Evolutionary conservation across 2,329 filamentous ascomycete genomes (phyloP).

Genomic region (Botrytis galanthina): DNA sequence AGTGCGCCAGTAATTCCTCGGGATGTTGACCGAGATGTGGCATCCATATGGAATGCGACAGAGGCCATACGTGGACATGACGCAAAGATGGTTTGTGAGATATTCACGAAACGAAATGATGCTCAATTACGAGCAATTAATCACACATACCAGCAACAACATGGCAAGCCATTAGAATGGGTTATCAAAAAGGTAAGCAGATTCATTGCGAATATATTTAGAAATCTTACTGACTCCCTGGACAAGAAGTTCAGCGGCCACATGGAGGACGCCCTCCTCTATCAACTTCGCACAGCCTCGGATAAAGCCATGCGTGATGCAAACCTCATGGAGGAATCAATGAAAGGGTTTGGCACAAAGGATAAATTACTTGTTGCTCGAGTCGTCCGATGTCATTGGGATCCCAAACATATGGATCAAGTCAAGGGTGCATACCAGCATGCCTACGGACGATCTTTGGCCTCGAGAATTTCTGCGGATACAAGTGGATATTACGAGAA

Average conservation of each 20-base stretch:
- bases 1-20: conserved; percentile 69
- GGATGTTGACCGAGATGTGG: conserved; percentile 72
- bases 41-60: conserved; percentile 72
- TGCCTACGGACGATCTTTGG: conserved; percentile 65
- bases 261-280: conserved; percentile 81
- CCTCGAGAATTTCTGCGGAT: conserved; percentile 72
- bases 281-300: conserved; percentile 71
- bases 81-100: conserved; percentile 72
- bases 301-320: conserved; percentile 87
- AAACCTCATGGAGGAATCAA: conserved; percentile 75
- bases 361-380: conserved; percentile 75
- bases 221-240: conserved; percentile 22
- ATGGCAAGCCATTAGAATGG: conserved; percentile 66
- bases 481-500: conserved; percentile 80
- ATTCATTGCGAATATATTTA: background rate
- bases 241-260: conserved; percentile 79
- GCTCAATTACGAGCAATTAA: conserved; percentile 80
- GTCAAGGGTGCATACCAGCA: conserved; percentile 77
- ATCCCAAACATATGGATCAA: conserved; percentile 68
- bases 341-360: conserved; percentile 85
- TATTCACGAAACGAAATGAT: conserved; percentile 73
- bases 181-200: conserved; percentile 65
- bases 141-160: conserved; percentile 70
- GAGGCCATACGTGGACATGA: conserved; percentile 67
- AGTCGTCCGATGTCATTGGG: conserved; percentile 83